These are phyloP conservation scores for Daldinia caldariorum DNA, from an alignment of 495 filamentous ascomycete genomes.

Conservation along the genomic window DNA sequence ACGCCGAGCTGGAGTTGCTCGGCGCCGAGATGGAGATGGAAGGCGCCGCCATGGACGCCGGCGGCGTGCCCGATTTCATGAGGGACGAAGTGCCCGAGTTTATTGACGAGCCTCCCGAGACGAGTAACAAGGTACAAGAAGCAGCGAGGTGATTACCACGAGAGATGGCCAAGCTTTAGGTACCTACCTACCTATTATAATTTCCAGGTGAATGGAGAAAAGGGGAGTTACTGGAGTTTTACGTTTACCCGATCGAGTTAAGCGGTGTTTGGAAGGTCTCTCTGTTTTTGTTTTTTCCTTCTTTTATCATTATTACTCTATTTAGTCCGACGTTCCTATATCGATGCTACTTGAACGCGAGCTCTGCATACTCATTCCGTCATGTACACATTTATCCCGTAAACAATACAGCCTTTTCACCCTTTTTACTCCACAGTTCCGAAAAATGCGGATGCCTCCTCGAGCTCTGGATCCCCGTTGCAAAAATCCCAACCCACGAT, in stretches of 20 bases:
- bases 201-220: background rate
- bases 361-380: background rate
- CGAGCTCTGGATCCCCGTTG: slow-evolving; percentile 83
- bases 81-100: slow-evolving; percentile 90
- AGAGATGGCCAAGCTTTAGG: background rate
- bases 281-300: slow-evolving; percentile 13
- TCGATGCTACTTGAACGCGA: background rate
- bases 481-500: slow-evolving; percentile 99
- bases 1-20: slow-evolving; percentile 94
- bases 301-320: slow-evolving; percentile 28
- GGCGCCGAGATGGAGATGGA: slow-evolving; percentile 89
- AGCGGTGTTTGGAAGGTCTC: slow-evolving; percentile 7
- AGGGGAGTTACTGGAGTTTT: slow-evolving; percentile 36
- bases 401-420: background rate
- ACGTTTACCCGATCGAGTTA: background rate
- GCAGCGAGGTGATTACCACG: slow-evolving; percentile 63
- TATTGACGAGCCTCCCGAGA: slow-evolving; percentile 80
- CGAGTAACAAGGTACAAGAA: slow-evolving; percentile 79
- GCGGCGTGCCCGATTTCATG: slow-evolving; percentile 83
- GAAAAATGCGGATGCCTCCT: slow-evolving; percentile 84
- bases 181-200: background rate
- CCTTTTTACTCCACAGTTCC: slow-evolving; percentile 56
- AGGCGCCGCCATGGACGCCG: slow-evolving; percentile 63
- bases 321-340: slow-evolving; percentile 6
- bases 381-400: slow-evolving; percentile 2